phyloP scores from a whole-genome alignment of 1,284 basidiomycete species.

The Serendipita sp. region DNA sequence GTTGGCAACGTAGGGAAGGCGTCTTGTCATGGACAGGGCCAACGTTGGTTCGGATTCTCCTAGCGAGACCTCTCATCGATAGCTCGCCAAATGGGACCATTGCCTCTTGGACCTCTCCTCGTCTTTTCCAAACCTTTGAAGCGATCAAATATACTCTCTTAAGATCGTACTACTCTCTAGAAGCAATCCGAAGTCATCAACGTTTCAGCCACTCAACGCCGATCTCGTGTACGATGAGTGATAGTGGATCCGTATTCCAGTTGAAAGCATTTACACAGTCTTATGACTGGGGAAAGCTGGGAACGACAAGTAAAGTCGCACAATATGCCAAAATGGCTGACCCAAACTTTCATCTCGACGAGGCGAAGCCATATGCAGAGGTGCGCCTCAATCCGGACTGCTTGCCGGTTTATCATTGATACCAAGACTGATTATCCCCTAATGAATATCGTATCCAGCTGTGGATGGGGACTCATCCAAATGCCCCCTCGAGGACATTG shows the following conservation, averaged over 20 bases:
- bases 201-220: neutral
- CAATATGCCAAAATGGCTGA: slow-evolving; percentile 31
- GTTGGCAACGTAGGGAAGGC: no score
- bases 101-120: no score
- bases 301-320: slow-evolving; percentile 31
- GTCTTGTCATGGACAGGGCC: no score
- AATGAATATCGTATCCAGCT: slow-evolving; percentile 34
- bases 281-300: slow-evolving; percentile 43
- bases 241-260: slow-evolving; percentile 12
- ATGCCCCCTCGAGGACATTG: slow-evolving; percentile 60
- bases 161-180: no score
- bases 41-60: no score
- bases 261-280: slow-evolving; percentile 19
- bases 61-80: no score
- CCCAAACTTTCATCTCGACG: slow-evolving; percentile 36
- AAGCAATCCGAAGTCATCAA: no score
- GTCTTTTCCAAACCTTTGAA: no score
- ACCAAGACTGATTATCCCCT: neutral
- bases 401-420: neutral
- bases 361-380: slow-evolving; percentile 49
- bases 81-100: no score
- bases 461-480: slow-evolving; percentile 98
- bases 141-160: no score
- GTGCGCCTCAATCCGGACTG: slow-evolving; percentile 24
- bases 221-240: neutral